Conservation (phyloP, 2,329 filamentous ascomycete species). For the Aspergillus fijiensis region DNA sequence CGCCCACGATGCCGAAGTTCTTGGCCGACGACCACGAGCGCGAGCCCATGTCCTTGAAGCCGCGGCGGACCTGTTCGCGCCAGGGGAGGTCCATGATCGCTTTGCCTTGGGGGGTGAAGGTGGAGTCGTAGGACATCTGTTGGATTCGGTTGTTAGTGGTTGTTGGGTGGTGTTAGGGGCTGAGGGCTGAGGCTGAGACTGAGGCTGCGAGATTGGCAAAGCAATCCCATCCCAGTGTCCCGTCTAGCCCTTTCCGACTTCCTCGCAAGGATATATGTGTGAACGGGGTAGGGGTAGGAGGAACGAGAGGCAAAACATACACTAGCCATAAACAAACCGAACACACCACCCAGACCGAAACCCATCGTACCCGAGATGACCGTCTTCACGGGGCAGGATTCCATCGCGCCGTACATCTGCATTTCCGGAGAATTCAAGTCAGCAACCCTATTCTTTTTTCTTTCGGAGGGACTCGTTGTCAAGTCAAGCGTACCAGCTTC, state of each 20-base stretch:
- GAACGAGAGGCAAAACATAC: constrained; percentile 53
- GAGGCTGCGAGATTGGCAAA: too few relatives aligned
- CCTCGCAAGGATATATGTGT: too few relatives aligned
- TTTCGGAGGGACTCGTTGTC: too few relatives aligned
- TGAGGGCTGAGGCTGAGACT: not conserved
- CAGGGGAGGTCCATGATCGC: constrained; percentile 68
- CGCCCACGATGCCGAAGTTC: constrained; percentile 93
- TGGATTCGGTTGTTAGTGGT: not conserved
- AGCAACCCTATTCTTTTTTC: not conserved
- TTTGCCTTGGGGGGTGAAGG: constrained; percentile 62
- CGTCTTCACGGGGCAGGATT: constrained; percentile 87
- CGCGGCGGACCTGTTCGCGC: constrained; percentile 76
- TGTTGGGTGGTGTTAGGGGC: not conserved
- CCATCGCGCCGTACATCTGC: constrained; percentile 81
- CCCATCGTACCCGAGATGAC: constrained; percentile 89
- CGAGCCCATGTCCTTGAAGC: constrained; percentile 92
- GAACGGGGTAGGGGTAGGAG: too few relatives aligned
- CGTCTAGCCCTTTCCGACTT: too few relatives aligned
- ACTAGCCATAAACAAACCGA: constrained; percentile 97
- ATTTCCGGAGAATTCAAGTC: not conserved
- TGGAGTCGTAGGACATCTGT: constrained; percentile 97
- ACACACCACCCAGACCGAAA: constrained; percentile 88
- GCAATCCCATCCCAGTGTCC: too few relatives aligned
- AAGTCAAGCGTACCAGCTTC: constrained; percentile 39
- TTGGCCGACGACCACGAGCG: constrained; percentile 81